Conservation (phyloP, 148 eudicot genomes). For the Linanthus parryae region DNA sequence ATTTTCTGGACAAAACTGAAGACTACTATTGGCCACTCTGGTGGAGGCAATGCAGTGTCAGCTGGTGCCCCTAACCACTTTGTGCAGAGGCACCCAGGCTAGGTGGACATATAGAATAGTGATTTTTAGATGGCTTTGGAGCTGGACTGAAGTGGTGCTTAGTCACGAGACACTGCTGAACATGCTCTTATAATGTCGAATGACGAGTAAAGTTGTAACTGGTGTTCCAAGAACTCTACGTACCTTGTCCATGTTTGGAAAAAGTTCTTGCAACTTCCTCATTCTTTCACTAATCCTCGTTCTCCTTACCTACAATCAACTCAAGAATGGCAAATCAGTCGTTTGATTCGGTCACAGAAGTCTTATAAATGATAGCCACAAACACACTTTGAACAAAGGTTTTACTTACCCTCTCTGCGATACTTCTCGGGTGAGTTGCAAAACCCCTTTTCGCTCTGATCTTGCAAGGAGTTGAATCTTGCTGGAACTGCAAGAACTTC, state of each 20-base stretch:
- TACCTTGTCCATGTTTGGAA: constrained; percentile 64
- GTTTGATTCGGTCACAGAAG: not conserved
- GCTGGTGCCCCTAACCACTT: no score
- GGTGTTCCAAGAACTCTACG: no score
- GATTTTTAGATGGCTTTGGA: no score
- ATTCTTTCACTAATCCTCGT: constrained; percentile 49
- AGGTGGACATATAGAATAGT: not conserved
- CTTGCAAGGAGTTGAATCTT: constrained; percentile 37
- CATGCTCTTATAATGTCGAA: not conserved
- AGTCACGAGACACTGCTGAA: not conserved
- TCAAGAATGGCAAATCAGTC: not conserved
- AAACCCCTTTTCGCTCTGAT: constrained; percentile 50
- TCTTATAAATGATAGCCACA: not conserved
- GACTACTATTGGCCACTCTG: no score
- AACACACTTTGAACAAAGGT: not conserved
- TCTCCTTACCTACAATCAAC: constrained; percentile 34
- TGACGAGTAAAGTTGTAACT: not conserved
- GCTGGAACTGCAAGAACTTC: constrained; percentile 40
- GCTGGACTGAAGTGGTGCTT: not conserved
- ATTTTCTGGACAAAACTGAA: no score
- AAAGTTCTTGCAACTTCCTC: constrained; percentile 57
- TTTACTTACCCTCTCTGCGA: constrained; percentile 54
- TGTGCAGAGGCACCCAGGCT: no score
- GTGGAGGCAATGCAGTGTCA: no score
- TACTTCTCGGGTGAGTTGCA: constrained; percentile 61